A percentile compares a stretch with the other conserved stretches of the same genome.
These are phyloP conservation scores for Phytophthora meadii DNA, from an alignment of 352 stramenopile species.

Conservation along the genomic window DNA sequence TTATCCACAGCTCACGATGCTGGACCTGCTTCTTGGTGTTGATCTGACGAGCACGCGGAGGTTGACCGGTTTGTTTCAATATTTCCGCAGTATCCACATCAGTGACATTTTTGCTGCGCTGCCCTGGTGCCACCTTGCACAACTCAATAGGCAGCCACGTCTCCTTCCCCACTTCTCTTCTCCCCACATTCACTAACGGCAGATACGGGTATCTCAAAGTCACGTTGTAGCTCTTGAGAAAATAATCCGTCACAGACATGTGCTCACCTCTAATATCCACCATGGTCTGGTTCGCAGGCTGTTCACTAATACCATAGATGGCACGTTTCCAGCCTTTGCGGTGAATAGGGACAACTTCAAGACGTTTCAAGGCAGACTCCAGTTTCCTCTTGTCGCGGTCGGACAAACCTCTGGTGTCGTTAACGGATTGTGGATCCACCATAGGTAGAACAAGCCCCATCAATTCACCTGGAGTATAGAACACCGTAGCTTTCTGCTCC, in stretches of 20 bases:
- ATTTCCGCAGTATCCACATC: constrained; percentile 84
- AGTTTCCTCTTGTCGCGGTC: constrained; percentile 44
- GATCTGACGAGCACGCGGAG: constrained; percentile 42
- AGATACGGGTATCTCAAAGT: constrained; percentile 66
- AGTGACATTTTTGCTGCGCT: constrained; percentile 74
- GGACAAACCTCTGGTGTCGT: constrained; percentile 36
- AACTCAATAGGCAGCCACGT: constrained; percentile 84
- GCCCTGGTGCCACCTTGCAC: constrained; percentile 69
- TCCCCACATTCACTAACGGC: constrained; percentile 76
- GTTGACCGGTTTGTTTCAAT: constrained; percentile 64
- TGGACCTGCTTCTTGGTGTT: constrained; percentile 66
- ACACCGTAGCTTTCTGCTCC: constrained; percentile 70
- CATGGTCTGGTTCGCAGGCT: constrained; percentile 40
- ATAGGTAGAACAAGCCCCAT: constrained; percentile 44
- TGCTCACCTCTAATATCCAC: constrained; percentile 55
- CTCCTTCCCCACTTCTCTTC: too few relatives aligned
- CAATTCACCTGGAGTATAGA: constrained; percentile 57
- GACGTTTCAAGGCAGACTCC: constrained; percentile 46
- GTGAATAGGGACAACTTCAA: constrained; percentile 58
- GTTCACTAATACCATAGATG: constrained; percentile 49
- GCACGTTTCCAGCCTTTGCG: constrained; percentile 62
- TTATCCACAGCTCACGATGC: neutral
- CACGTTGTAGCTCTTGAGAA: constrained; percentile 56
- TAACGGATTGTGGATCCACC: constrained; percentile 33
- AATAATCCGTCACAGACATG: constrained; percentile 64